These are phyloP conservation scores for Dryas integrifolia DNA, from an alignment of 331 rosid species.

Conservation along the genomic window DNA sequence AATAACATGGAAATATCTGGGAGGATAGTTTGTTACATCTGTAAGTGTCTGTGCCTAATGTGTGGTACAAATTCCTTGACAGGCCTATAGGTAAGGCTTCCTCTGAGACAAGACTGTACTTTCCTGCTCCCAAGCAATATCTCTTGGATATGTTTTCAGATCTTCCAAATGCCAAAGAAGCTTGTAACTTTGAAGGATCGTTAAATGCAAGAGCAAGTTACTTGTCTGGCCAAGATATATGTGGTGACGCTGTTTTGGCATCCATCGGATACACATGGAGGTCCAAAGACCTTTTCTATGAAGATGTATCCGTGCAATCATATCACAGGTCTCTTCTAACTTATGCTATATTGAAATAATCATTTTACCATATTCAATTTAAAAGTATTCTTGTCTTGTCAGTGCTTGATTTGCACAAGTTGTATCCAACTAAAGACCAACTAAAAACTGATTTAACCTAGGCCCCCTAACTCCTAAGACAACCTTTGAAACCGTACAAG, in stretches of 20 bases:
- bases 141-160: conserved; percentile 43
- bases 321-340: conserved; percentile 71
- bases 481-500: too few species aligned
- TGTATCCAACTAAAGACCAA: too few species aligned
- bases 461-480: too few species aligned
- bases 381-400: background rate
- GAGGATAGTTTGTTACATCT: conserved; percentile 15
- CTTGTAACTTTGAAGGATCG: conserved; percentile 39
- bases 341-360: conserved; percentile 16
- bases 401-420: background rate
- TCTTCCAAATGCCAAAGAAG: conserved; percentile 40
- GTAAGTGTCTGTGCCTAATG: conserved; percentile 12
- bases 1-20: conserved; percentile 1
- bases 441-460: too few species aligned
- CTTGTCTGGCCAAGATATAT: conserved; percentile 71
- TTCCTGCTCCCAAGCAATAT: conserved; percentile 52
- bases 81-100: conserved; percentile 90
- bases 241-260: conserved; percentile 86
- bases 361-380: conserved; percentile 13
- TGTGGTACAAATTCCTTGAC: conserved; percentile 21
- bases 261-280: conserved; percentile 73
- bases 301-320: conserved; percentile 58
- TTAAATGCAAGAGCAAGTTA: conserved; percentile 73
- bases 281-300: conserved; percentile 67
- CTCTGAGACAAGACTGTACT: conserved; percentile 77